A percentile compares a stretch with the other conserved stretches of the same genome.
Conservation (phyloP, 2,329 filamentous ascomycete genomes). For the Fusarium dlaminii region DNA sequence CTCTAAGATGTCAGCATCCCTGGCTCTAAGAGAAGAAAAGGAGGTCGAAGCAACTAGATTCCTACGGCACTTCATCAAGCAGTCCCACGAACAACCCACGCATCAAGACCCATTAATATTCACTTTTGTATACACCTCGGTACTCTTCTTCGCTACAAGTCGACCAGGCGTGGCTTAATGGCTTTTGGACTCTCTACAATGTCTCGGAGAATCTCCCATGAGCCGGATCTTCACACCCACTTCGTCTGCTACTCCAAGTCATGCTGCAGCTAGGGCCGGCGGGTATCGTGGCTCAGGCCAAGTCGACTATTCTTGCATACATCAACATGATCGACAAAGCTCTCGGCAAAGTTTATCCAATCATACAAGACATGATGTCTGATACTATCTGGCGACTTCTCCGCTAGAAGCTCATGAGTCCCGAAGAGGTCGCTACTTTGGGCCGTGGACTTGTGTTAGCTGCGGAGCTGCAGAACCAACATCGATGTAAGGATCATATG, state of each 20-base stretch:
- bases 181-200: neutral
- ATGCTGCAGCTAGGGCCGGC: neutral
- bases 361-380: neutral
- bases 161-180: neutral
- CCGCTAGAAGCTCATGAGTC: neutral
- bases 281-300: neutral
- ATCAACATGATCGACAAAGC: neutral
- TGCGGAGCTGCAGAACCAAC: neutral
- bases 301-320: neutral
- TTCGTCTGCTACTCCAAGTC: neutral
- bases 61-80: neutral
- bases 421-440: neutral
- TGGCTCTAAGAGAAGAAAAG: neutral
- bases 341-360: neutral
- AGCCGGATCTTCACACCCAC: neutral
- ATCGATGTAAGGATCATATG: neutral
- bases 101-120: neutral
- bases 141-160: neutral
- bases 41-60: neutral
- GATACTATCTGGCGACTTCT: neutral
- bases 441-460: neutral
- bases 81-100: neutral
- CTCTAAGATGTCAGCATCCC: neutral
- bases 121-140: neutral
- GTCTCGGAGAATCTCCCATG: neutral